Conservation (phyloP, 2,329 filamentous ascomycete species). For the Aspergillus sp. region DNA sequence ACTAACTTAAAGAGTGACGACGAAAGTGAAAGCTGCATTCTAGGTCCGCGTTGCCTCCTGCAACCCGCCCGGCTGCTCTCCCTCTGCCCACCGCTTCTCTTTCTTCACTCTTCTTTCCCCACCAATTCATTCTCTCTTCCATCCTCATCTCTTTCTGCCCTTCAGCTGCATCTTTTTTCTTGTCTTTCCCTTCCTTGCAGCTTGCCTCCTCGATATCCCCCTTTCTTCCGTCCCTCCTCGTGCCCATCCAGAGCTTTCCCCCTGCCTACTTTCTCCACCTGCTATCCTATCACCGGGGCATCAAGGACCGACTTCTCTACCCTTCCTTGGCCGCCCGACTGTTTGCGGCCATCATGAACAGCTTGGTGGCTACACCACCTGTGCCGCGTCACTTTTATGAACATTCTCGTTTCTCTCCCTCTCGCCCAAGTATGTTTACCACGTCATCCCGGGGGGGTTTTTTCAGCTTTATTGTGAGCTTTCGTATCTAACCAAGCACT, state of each 20-base stretch:
- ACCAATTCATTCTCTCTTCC: conserved; percentile 13
- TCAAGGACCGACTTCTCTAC: conserved; percentile 21
- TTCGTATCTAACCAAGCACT: conserved; percentile 18
- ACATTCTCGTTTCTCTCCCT: conserved; percentile 59
- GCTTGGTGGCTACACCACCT: conserved; percentile 57
- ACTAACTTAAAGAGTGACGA: not conserved
- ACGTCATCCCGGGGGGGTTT: conserved; percentile 7
- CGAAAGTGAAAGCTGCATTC: conserved; percentile 5
- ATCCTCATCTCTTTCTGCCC: conserved; percentile 8
- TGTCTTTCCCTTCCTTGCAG: conserved; percentile 15
- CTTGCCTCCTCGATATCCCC: conserved; percentile 7
- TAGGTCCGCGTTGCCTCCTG: conserved; percentile 34
- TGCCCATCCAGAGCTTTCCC: conserved; percentile 6
- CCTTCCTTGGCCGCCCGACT: conserved; percentile 28
- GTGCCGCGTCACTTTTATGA: conserved; percentile 64
- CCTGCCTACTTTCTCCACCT: conserved; percentile 7
- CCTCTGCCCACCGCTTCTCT: conserved; percentile 34
- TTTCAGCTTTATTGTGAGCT: not conserved
- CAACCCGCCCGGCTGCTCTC: conserved; percentile 23
- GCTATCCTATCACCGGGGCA: conserved; percentile 10
- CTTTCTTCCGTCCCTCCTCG: conserved; percentile 14
- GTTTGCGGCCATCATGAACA: conserved; percentile 56
- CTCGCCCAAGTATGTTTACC: conserved; percentile 55
- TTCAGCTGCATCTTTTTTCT: conserved; percentile 12
- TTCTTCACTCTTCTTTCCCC: conserved; percentile 21